Evolutionary conservation across 768 basidiomycete genomes (phyloP), one percentile per base, ranked within the genome.

Genomic region (Gymnopilus dilepis): DNA sequence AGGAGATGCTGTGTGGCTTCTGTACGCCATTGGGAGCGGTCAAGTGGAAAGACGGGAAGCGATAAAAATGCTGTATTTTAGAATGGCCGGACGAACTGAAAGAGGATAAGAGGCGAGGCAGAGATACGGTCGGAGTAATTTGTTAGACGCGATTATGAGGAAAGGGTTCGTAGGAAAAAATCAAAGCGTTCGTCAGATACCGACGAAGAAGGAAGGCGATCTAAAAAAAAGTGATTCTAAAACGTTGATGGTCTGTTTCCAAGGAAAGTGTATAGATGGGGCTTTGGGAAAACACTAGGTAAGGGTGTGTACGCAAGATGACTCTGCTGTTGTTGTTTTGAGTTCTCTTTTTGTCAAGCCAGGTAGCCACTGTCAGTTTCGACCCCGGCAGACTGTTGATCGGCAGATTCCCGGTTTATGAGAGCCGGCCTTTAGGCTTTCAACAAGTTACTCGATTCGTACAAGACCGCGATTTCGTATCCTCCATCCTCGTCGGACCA

Each of bases 221-320:
- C 73, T 74, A 74, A 75, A 76, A 69, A 74, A 69, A 65, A 63
- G 63, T 64, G 67, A 63, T 65, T 48, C 34, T 52, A 60, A 70
- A 69, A 74, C 59, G 64, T 69, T 80, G 79, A 80, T 79, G 78
- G 75, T 66, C 59, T 74, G 81, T 82, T 78, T 79, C 79, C 77
- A 82, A 77, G 81, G 78, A 73, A 73, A 62, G 56, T 60, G 51
- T 67, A 65, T 70, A 70, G 73, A 74, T 69, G 66, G 59, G 73
- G 67, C 71, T 71, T 65, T 54, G 59, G 59, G 52, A 47, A 60
- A 53, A 43, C 33, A 43, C 52, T 52, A 59, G 38, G 52, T 54
- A 54, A 54, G 52, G 51, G 65, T 63, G 65, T 66, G 67, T 64
- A 68, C 73, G 67, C 67, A 73, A 71, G 48, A 60, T 60, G 52